phyloP scores from a whole-genome alignment of 495 filamentous ascomycete species.

The Xylaria castorea region DNA sequence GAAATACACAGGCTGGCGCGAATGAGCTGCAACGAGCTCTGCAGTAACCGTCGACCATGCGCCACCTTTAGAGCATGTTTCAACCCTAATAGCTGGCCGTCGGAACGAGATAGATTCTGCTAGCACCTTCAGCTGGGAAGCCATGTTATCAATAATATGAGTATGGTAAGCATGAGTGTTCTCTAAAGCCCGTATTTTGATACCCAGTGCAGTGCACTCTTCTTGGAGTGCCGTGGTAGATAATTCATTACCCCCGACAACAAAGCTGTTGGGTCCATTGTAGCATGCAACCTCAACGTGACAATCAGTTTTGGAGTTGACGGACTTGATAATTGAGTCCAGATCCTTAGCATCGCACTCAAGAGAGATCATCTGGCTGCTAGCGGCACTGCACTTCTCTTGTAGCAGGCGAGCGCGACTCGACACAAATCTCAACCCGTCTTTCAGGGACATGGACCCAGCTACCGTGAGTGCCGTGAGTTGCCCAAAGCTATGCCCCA shows the following conservation, averaged over 20 bases:
- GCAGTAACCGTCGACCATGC: constrained; percentile 21
- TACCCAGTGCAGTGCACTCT: constrained; percentile 16
- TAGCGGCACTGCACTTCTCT: constrained; percentile 52
- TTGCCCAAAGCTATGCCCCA: constrained; percentile 64
- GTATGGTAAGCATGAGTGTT: constrained; percentile 56
- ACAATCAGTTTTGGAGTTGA: constrained; percentile 22
- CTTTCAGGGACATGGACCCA: constrained; percentile 33
- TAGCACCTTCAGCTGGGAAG: constrained; percentile 38
- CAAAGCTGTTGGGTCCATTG: constrained; percentile 44
- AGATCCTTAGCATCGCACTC: constrained; percentile 17
- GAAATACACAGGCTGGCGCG: constrained; percentile 46
- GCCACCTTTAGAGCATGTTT: constrained; percentile 36
- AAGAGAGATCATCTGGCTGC: constrained; percentile 56
- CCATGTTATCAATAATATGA: constrained; percentile 42
- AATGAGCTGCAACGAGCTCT: constrained; percentile 38
- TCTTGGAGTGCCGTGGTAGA: constrained; percentile 34
- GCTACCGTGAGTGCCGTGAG: constrained; percentile 51
- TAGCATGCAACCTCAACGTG: constrained; percentile 48
- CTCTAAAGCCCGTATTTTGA: constrained; percentile 39
- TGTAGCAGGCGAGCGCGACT: constrained; percentile 53
- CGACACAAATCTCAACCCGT: constrained; percentile 49
- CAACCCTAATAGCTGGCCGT: constrained; percentile 41
- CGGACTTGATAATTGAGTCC: constrained; percentile 5
- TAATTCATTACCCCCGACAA: constrained; percentile 35
- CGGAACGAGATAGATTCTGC: constrained; percentile 36